phyloP scores from a whole-genome alignment of 352 stramenopile species.

The Saprolegnia parasitica region DNA sequence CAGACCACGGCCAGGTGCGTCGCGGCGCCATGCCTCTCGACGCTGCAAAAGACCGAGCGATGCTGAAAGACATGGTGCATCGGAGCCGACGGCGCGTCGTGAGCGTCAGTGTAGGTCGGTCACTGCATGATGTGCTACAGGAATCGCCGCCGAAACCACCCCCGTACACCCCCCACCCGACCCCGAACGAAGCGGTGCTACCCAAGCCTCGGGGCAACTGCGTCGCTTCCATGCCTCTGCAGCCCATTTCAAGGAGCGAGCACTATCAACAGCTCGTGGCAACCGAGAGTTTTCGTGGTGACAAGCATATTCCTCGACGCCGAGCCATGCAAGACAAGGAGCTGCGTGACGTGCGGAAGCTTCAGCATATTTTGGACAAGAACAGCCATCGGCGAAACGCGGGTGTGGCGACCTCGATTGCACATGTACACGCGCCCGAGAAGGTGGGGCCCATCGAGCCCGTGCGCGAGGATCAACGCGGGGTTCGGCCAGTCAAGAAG shows the following conservation, averaged over 20 bases:
- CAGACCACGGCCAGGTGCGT: not conserved
- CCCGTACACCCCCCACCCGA: too few relatives aligned
- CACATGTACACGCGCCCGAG: not conserved
- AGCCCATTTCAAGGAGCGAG: not conserved
- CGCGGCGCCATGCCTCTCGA: not conserved
- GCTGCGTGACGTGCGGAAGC: not conserved
- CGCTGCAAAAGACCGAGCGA: not conserved
- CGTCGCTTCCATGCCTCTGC: too few relatives aligned
- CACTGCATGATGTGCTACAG: not conserved
- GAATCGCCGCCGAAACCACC: not conserved
- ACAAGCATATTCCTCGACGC: not conserved
- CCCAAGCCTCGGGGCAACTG: too few relatives aligned
- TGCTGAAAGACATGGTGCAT: constrained; percentile 14
- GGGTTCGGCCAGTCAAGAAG: not conserved
- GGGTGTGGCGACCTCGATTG: not conserved
- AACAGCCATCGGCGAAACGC: not conserved
- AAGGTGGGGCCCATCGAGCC: not conserved
- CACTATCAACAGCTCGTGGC: not conserved
- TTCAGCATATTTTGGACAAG: not conserved
- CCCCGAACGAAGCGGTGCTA: too few relatives aligned
- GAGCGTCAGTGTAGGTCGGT: not conserved
- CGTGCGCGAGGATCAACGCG: not conserved
- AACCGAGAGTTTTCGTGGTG: not conserved
- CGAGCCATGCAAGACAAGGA: not conserved
- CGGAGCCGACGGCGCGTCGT: constrained; percentile 12